A percentile compares a stretch with the other conserved stretches of the same genome.
Conservation (phyloP, 2,329 filamentous ascomycete species). For the Coniella lustricola region DNA sequence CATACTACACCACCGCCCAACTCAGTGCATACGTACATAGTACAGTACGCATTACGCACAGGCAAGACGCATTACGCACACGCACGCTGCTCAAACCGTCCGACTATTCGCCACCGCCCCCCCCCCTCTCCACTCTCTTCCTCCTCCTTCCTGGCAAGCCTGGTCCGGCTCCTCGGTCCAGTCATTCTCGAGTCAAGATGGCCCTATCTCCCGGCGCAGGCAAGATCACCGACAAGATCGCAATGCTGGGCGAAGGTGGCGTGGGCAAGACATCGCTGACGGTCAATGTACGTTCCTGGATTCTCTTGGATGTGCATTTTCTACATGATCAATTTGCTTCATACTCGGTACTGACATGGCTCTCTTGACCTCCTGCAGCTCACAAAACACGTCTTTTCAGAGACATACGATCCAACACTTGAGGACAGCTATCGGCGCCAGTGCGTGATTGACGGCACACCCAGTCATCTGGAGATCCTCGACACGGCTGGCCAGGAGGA, state of each 20-base stretch:
- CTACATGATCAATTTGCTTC: no score
- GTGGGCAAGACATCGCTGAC: slow-evolving; percentile 15
- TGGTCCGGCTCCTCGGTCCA: neutral
- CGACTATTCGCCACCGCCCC: slow-evolving; percentile 5
- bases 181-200: neutral
- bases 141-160: no score
- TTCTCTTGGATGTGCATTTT: no score
- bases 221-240: slow-evolving; percentile 15
- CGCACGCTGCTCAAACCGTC: slow-evolving; percentile 6
- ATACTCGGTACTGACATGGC: neutral
- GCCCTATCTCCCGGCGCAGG: slow-evolving; percentile 5
- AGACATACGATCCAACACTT: slow-evolving; percentile 15
- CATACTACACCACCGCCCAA: no score
- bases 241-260: slow-evolving; percentile 15
- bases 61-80: neutral
- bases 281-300: slow-evolving; percentile 10
- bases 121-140: neutral
- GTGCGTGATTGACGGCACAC: slow-evolving; percentile 13
- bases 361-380: neutral
- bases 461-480: slow-evolving; percentile 14
- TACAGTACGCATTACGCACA: slow-evolving; percentile 2
- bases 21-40: neutral
- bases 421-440: slow-evolving; percentile 15
- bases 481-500: slow-evolving; percentile 16
- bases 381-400: slow-evolving; percentile 14